Conservation (phyloP, 2,329 filamentous ascomycete species). For the Rutstroemia sp. region DNA sequence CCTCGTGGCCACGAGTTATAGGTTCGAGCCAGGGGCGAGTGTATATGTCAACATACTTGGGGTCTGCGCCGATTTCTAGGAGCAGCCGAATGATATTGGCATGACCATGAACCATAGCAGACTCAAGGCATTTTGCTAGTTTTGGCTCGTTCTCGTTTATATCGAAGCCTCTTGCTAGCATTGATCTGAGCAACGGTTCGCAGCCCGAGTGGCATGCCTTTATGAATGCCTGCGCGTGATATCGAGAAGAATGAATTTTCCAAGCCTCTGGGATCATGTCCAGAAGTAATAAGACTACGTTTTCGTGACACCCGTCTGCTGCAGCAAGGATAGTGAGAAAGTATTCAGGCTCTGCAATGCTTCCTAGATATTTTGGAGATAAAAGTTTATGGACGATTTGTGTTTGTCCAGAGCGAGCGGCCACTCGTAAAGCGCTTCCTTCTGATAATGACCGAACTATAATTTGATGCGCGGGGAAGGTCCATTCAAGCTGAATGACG, state of each 20-base stretch:
- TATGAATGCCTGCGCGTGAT: too few species aligned
- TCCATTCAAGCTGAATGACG: neutral
- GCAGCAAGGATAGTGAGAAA: too few species aligned
- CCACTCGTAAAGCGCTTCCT: neutral
- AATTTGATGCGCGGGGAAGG: neutral
- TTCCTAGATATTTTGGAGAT: too few species aligned
- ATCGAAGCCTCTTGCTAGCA: neutral
- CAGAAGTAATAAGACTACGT: too few species aligned
- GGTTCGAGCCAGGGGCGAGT: too few species aligned
- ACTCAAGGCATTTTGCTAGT: too few species aligned
- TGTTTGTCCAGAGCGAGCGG: neutral
- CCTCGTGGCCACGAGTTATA: neutral
- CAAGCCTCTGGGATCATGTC: too few species aligned
- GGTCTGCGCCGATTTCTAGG: neutral
- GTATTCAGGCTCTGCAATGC: too few species aligned
- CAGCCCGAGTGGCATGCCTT: neutral
- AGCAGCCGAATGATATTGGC: neutral
- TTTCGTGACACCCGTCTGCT: too few species aligned
- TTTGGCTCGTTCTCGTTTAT: too few species aligned
- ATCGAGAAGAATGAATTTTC: too few species aligned
- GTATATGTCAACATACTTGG: neutral
- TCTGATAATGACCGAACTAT: neutral
- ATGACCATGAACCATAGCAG: neutral
- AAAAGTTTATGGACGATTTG: neutral
- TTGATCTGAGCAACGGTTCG: neutral